Evolutionary conservation across 164 flowering plant genomes (phyloP).

Genomic region (Cinnamomum chago): DNA sequence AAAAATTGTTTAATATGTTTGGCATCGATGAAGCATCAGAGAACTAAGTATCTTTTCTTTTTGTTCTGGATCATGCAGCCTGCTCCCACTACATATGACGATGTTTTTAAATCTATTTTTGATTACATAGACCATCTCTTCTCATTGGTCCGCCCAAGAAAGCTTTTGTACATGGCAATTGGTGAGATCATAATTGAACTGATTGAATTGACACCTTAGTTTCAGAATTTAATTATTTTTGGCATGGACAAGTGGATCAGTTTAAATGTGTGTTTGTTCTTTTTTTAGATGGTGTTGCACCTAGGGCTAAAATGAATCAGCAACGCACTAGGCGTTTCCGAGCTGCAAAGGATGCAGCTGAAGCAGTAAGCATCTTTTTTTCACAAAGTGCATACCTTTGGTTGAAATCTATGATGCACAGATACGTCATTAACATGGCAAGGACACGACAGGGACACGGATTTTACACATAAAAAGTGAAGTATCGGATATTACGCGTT

Average conservation of each 20-base stretch:
- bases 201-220: not conserved
- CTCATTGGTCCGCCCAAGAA: slow-evolving; percentile 87
- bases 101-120: slow-evolving; percentile 79
- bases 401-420: too few species aligned
- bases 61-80: slow-evolving; percentile 50
- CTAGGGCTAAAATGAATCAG: slow-evolving; percentile 99
- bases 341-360: slow-evolving; percentile 98
- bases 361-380: slow-evolving; percentile 54
- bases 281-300: slow-evolving; percentile 93
- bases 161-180: slow-evolving; percentile 91
- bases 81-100: slow-evolving; percentile 79
- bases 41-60: not conserved
- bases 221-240: not conserved
- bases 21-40: not conserved
- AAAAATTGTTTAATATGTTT: not conserved
- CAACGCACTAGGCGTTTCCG: slow-evolving; percentile 94
- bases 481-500: too few species aligned
- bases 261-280: not conserved
- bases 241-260: not conserved
- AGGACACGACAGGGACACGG: too few species aligned
- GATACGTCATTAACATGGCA: too few species aligned
- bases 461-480: too few species aligned
- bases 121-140: slow-evolving; percentile 91
- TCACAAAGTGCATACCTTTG: not conserved
- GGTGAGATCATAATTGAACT: slow-evolving; percentile 43